Evolutionary conservation across 805 yeast genomes (phyloP).

Genomic region (Candida silvicultrix): DNA sequence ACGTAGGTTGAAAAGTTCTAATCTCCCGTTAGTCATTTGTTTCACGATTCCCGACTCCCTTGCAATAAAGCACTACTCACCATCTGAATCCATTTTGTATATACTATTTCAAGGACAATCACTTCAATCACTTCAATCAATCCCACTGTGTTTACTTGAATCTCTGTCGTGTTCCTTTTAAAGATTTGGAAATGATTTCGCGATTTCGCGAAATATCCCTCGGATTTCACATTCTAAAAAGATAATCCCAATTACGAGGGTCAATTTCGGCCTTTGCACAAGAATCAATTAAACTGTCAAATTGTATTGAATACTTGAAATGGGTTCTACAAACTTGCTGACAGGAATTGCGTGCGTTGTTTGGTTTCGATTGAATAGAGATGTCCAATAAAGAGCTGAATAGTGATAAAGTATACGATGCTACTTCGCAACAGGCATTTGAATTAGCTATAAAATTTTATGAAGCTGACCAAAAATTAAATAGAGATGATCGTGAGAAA

Average conservation of each 20-base stretch:
- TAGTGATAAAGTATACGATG: background rate
- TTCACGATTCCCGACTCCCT: too few species aligned
- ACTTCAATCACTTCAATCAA: too few species aligned
- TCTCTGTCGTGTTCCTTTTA: background rate
- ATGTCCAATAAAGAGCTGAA: background rate
- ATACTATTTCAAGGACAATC: too few species aligned
- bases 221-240: too few species aligned
- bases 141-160: background rate
- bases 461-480: constrained; percentile 39
- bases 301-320: too few species aligned
- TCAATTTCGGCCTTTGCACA: background rate
- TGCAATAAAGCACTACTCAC: background rate
- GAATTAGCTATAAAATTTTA: constrained; percentile 40
- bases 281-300: background rate
- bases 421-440: constrained; percentile 28
- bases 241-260: too few species aligned
- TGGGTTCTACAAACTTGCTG: too few species aligned
- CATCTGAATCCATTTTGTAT: constrained; percentile 2
- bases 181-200: too few species aligned
- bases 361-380: background rate
- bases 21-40: constrained; percentile 6
- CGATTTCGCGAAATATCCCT: too few species aligned
- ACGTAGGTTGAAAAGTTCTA: constrained; percentile 46
- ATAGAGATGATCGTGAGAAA: constrained; percentile 33
- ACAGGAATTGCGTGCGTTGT: too few species aligned